Evolutionary conservation across 805 yeast genomes (phyloP), one percentile per base, ranked within the genome.

Genomic region (Metschnikowia dekortorum): DNA sequence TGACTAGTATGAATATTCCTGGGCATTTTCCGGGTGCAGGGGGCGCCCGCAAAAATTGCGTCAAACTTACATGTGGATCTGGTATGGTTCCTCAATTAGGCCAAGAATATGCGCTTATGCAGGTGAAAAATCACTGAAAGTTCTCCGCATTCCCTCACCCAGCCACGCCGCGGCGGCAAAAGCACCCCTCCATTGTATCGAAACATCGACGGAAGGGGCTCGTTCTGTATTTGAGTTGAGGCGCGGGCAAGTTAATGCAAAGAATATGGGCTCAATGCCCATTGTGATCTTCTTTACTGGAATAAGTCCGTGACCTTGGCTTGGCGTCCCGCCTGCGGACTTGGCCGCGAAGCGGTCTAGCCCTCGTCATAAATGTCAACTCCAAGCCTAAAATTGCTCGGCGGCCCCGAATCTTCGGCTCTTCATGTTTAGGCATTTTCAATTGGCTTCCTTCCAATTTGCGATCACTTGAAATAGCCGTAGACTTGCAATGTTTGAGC

Each of bases 21-120:
- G 45, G 45, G 45, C 45, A 42, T 42, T 42, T 33, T 8, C 8
- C 22, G 32, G 29, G 38, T 42, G 45, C 45, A 42, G 45, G 45
- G 22, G 38, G 38, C 31, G 22, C 34, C 16, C 22, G n/a, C 38
- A 22, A 16, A 42, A 32, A 33, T 14, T 31, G 29, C 35, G 28
- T 39, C 26, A 32, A 22, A 6, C 30, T 32, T 30, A 38, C 45
- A 42, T 33, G 22, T 32, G 38, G 22, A 32, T 42, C 45, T 42
- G 38, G 18, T 13, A 14, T 39, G 26, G 43, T 6, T 34, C 26
- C 29, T 16, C 30, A 11, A 31, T 18, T 30, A 18, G 37, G 45
- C 36, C 22, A 35, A 42, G 31, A 33, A n/a, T 42, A 26, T 34
- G 45, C 37, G 37, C 18, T n/a, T 32, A 42, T 42, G 31, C 44